phyloP scores from a whole-genome alignment of 2,329 filamentous ascomycete species.

The Decorospora gaudefroyi region DNA sequence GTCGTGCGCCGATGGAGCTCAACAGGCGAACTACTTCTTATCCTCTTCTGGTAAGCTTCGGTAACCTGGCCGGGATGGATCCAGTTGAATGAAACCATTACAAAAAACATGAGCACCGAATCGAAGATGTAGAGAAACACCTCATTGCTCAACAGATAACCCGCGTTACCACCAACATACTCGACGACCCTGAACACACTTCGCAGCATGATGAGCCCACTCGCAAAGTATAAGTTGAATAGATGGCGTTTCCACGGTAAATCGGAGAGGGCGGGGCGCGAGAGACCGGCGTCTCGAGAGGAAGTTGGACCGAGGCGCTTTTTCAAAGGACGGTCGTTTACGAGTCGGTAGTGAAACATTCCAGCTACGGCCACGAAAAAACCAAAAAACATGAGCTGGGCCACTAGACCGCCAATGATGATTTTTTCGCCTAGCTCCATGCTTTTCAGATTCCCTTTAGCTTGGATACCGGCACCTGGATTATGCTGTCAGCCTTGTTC shows the following conservation, averaged over 20 bases:
- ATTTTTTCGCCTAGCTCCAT: slow-evolving; percentile 24
- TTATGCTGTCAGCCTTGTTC: slow-evolving; percentile 3
- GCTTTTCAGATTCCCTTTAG: slow-evolving; percentile 8
- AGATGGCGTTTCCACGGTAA: slow-evolving; percentile 46
- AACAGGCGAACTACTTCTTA: background rate
- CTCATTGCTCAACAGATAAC: slow-evolving; percentile 52
- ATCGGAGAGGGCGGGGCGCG: background rate
- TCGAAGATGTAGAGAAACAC: slow-evolving; percentile 54
- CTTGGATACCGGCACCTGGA: slow-evolving; percentile 26
- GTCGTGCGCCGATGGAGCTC: slow-evolving; percentile 14
- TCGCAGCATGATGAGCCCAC: slow-evolving; percentile 55
- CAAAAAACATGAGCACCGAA: slow-evolving; percentile 50
- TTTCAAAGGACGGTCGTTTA: slow-evolving; percentile 12
- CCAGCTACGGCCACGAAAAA: slow-evolving; percentile 50
- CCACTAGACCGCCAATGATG: slow-evolving; percentile 42
- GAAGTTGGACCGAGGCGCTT: slow-evolving; percentile 3
- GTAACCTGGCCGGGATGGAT: slow-evolving; percentile 45
- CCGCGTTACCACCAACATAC: slow-evolving; percentile 53
- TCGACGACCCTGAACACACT: slow-evolving; percentile 57
- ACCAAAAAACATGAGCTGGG: slow-evolving; percentile 56
- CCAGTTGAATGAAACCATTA: slow-evolving; percentile 50
- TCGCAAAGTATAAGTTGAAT: slow-evolving; percentile 51
- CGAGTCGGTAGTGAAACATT: slow-evolving; percentile 27
- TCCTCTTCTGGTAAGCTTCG: slow-evolving; percentile 18
- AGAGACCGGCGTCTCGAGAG: background rate